Conservation (phyloP, 441 rosid genomes). For the Euphorbia celastroides region DNA sequence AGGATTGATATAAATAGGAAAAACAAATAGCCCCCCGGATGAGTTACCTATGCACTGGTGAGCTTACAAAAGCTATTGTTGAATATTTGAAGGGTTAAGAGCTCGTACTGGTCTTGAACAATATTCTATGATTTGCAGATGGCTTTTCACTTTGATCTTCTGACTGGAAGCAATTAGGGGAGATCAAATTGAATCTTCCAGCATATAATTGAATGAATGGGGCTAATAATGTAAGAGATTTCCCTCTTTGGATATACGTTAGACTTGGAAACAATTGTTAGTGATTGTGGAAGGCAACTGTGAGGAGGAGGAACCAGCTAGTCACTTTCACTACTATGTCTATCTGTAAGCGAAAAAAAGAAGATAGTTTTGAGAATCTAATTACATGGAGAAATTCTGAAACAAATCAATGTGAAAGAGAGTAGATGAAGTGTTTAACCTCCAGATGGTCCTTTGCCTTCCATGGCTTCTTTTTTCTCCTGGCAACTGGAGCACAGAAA, state of each 20-base stretch:
- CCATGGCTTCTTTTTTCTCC: slow-evolving; percentile 97
- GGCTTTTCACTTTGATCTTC: slow-evolving; percentile 25
- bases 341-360: slow-evolving; percentile 37
- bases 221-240: slow-evolving; percentile 14
- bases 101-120: slow-evolving; percentile 23
- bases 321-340: slow-evolving; percentile 87
- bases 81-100: slow-evolving; percentile 17
- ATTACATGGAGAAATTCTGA: slow-evolving; percentile 4
- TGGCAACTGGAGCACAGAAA: slow-evolving; percentile 97
- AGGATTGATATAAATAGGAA: slow-evolving; percentile 20
- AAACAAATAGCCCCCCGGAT: not conserved
- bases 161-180: slow-evolving; percentile 19
- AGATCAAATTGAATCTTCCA: slow-evolving; percentile 21
- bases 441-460: slow-evolving; percentile 81
- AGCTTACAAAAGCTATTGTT: slow-evolving; percentile 19
- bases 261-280: slow-evolving; percentile 37
- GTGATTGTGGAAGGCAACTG: slow-evolving; percentile 22
- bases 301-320: slow-evolving; percentile 31
- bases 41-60: slow-evolving; percentile 17
- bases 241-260: slow-evolving; percentile 25
- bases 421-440: slow-evolving; percentile 33
- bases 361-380: not conserved
- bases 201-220: slow-evolving; percentile 18
- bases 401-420: not conserved
- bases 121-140: slow-evolving; percentile 18